Evolutionary conservation across 352 stramenopile genomes (phyloP).

Genomic region (Bremia lactucae): DNA sequence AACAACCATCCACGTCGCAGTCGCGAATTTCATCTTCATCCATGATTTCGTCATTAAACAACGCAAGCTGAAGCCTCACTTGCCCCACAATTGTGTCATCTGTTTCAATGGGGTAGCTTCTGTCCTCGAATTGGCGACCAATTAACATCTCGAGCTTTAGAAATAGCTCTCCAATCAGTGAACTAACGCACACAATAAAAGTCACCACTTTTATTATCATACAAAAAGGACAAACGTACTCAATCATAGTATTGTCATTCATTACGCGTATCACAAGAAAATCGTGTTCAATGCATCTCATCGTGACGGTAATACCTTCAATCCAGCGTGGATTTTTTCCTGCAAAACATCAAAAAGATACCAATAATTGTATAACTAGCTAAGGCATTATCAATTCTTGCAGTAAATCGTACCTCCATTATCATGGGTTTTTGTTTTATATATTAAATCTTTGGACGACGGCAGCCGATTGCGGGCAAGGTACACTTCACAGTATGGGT

Average conservation of each 20-base stretch:
- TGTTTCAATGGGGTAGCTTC: slow-evolving; percentile 57
- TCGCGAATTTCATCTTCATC: slow-evolving; percentile 47
- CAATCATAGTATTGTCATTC: slow-evolving; percentile 70
- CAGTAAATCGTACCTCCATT: slow-evolving; percentile 54
- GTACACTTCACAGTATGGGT: slow-evolving; percentile 65
- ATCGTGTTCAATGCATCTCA: slow-evolving; percentile 75
- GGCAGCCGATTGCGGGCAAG: slow-evolving; percentile 38
- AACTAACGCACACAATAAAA: slow-evolving; percentile 19
- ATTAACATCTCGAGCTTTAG: slow-evolving; percentile 63
- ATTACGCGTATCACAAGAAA: slow-evolving; percentile 71
- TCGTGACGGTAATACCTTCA: slow-evolving; percentile 39
- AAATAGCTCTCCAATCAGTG: slow-evolving; percentile 54
- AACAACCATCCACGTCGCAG: slow-evolving; percentile 56
- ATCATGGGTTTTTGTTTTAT: slow-evolving; percentile 62
- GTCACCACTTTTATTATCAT: neutral
- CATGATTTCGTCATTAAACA: slow-evolving; percentile 76
- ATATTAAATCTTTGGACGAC: slow-evolving; percentile 41
- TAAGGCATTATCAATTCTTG: no score
- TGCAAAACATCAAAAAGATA: no score
- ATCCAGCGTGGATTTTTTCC: slow-evolving; percentile 74
- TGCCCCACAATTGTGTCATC: slow-evolving; percentile 71
- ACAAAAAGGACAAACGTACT: slow-evolving; percentile 21
- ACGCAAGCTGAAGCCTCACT: slow-evolving; percentile 51
- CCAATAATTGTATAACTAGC: no score
- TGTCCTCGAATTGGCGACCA: slow-evolving; percentile 58